Evolutionary conservation across 257 asterid species (phyloP).

Genomic region (Penstemon eatonii): DNA sequence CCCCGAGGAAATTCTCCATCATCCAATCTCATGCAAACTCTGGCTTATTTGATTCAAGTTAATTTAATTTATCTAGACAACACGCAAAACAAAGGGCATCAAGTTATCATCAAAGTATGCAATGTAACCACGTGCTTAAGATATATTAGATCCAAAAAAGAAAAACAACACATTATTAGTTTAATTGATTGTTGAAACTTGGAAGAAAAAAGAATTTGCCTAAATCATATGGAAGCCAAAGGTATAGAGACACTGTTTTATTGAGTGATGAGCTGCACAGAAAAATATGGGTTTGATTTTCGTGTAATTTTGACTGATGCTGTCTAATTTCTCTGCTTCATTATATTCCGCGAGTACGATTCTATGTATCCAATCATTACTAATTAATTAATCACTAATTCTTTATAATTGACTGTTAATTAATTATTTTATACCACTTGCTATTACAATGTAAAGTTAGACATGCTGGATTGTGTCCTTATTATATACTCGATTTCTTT

Average conservation of each 20-base stretch:
- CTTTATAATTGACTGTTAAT: too few species aligned
- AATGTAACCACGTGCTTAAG: conserved; percentile 50
- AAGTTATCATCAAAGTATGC: conserved; percentile 47
- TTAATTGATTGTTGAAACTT: not conserved
- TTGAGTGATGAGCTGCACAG: conserved; percentile 32
- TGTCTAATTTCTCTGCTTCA: conserved; percentile 18
- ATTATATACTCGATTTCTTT: too few species aligned
- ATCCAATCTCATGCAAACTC: conserved; percentile 31
- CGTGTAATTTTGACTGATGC: conserved; percentile 34
- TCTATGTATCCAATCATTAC: conserved; percentile 41
- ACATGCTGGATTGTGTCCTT: too few species aligned
- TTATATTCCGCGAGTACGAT: conserved; percentile 36
- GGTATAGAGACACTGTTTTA: conserved; percentile 40
- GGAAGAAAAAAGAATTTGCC: conserved; percentile 25
- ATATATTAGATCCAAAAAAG: conserved; percentile 28
- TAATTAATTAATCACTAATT: too few species aligned
- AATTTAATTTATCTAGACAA: conserved; percentile 36
- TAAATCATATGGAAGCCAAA: conserved; percentile 42
- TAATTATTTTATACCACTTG: too few species aligned
- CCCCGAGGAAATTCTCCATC: conserved; percentile 41
- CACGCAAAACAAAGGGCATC: conserved; percentile 67
- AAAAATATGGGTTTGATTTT: conserved; percentile 22
- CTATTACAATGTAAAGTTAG: too few species aligned
- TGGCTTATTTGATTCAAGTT: not conserved
- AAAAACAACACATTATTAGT: conserved; percentile 1